Percentiles rank a stretch among this genome's conserved stretches.
These are phyloP conservation scores for Trypanosoma boissoni DNA, from an alignment of 208 protist species.

Conservation along the genomic window DNA sequence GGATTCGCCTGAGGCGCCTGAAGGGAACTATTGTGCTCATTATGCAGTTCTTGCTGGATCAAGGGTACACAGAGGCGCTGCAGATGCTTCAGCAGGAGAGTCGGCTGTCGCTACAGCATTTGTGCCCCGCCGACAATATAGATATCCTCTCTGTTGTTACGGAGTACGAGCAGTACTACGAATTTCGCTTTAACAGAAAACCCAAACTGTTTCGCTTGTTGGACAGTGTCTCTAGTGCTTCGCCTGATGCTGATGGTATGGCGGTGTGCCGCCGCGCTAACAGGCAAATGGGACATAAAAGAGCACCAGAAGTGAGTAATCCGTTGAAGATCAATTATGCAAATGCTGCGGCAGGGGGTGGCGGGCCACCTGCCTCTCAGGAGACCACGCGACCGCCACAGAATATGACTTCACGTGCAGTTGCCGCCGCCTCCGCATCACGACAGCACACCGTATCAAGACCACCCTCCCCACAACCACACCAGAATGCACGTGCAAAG, in stretches of 20 bases:
- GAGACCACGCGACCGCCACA: constrained; percentile 10
- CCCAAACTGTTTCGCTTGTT: constrained; percentile 75
- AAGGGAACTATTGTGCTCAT: constrained; percentile 80
- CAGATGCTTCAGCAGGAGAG: constrained; percentile 84
- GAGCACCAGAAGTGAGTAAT: constrained; percentile 30
- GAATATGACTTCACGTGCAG: too few species aligned
- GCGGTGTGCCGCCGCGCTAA: constrained; percentile 17
- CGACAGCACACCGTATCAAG: too few species aligned
- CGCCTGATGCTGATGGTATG: constrained; percentile 22
- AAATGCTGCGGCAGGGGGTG: not conserved
- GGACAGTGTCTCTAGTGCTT: constrained; percentile 15
- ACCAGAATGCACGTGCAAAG: too few species aligned
- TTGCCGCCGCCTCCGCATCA: too few species aligned
- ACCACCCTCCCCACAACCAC: too few species aligned
- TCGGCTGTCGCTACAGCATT: constrained; percentile 60
- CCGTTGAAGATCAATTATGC: constrained; percentile 16
- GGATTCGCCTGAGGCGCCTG: constrained; percentile 56
- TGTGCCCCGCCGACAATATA: constrained; percentile 86
- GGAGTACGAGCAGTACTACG: constrained; percentile 90
- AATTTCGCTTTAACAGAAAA: constrained; percentile 79
- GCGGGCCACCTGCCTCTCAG: not conserved
- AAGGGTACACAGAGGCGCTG: constrained; percentile 72
- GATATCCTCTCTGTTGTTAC: constrained; percentile 73
- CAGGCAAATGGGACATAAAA: not conserved
- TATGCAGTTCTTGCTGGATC: constrained; percentile 81